phyloP scores from a whole-genome alignment of 2,329 filamentous ascomycete species.

The Calonectria montana region DNA sequence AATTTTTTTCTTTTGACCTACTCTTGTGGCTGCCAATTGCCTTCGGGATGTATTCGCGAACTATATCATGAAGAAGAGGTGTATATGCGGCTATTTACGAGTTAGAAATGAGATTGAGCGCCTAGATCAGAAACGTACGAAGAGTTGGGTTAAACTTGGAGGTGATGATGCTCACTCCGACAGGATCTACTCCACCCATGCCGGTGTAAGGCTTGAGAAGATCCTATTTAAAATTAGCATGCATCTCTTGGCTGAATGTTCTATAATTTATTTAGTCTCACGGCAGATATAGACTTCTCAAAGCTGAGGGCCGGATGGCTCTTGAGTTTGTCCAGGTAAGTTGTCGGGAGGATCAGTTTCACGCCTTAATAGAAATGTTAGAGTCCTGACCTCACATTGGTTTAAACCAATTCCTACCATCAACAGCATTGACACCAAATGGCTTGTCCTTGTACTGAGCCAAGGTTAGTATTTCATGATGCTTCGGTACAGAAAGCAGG shows the following conservation, averaged over 20 bases:
- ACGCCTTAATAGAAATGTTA: background rate
- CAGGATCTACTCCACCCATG: background rate
- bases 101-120: background rate
- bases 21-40: background rate
- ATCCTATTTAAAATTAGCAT: background rate
- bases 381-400: background rate
- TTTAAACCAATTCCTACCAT: background rate
- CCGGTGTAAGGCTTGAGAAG: background rate
- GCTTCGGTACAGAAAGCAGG: background rate
- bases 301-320: constrained; percentile 9
- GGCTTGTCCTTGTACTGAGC: constrained; percentile 8
- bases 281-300: constrained; percentile 1
- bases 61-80: background rate
- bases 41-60: background rate
- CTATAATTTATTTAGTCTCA: background rate
- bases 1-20: background rate
- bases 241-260: background rate
- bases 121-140: background rate
- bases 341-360: background rate
- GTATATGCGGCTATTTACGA: background rate
- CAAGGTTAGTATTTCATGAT: background rate
- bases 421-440: background rate
- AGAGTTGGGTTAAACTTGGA: constrained; percentile 13
- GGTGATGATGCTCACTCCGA: background rate
- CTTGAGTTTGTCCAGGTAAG: constrained; percentile 1